Percentiles rank a stretch among this genome's conserved stretches.
These are phyloP conservation scores for Colletotrichum gloeosporioides DNA, from an alignment of 2,329 filamentous ascomycete genomes.

Conservation along the genomic window DNA sequence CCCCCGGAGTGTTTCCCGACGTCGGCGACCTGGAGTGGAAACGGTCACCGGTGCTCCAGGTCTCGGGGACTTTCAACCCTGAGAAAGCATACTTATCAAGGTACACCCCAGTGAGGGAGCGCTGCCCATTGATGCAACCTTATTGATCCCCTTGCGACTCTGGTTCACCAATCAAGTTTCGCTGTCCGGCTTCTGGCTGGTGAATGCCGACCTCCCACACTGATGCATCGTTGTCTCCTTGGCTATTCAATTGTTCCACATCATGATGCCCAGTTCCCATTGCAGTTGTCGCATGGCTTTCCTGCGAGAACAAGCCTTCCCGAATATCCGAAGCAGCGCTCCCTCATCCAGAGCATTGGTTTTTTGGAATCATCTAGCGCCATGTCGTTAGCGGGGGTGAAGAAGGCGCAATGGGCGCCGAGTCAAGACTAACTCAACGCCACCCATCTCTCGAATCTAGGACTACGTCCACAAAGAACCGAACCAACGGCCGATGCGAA, in stretches of 20 bases:
- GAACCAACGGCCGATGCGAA: not conserved
- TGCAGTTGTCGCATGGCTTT: not conserved
- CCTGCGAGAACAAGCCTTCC: not conserved
- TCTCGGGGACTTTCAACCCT: not conserved
- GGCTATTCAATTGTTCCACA: not conserved
- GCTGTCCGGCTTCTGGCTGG: not conserved
- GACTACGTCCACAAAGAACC: not conserved
- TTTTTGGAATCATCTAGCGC: not conserved
- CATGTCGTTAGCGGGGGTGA: not conserved
- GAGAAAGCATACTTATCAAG: not conserved
- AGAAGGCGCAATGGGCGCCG: not conserved
- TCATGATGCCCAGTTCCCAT: not conserved
- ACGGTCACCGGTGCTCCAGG: not conserved
- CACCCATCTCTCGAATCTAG: not conserved
- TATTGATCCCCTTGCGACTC: not conserved
- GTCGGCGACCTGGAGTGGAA: constrained; percentile 7
- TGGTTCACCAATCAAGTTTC: not conserved
- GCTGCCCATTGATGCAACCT: not conserved
- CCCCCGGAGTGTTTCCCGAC: not conserved
- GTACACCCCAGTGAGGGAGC: not conserved
- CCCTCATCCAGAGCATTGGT: not conserved
- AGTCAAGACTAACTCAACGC: not conserved
- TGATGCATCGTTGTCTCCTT: not conserved
- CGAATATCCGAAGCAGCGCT: not conserved
- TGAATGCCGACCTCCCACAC: not conserved